Evolutionary conservation across 306 rosid genomes (phyloP), one percentile per base, ranked within the genome.

Genomic region (Castanospermum australe): DNA sequence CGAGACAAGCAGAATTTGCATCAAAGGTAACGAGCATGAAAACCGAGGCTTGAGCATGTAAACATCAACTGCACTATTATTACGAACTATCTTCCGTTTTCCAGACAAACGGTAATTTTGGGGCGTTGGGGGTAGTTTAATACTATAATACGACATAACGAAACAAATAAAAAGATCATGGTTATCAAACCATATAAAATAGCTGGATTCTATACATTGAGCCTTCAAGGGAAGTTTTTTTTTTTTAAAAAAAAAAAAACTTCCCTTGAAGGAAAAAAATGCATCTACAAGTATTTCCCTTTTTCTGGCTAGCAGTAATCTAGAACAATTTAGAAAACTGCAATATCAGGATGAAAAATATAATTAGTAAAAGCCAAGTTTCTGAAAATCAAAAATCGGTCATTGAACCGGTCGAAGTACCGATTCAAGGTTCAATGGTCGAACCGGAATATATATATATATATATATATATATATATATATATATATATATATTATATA

Each of bases 311-410:
- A 48, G 74, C 38, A 57, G 50, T 33, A n/a, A 25, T 78, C 68
- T 54, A 64, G 30, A 70, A 81, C 60, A 69, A 56, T 64, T 36
- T 62, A 80, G 9, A 76, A 50, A 67, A 60, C 80, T 74, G 86
- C 83, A 84, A 79, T 66, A 65, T 75, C 72, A 70, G 18, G 70
- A 68, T 45, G 2, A 18, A 41, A n/a, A n/a, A n/a, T n/a, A 65
- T 8, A 41, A 38, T 59, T 51, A 71, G 68, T 21, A n/a, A 10
- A 62, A 42, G 62, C 17, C 18, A 48, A n/a, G n/a, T n/a, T 42
- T 52, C 42, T 36, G 52, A 75, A 71, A 56, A 57, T 20, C 2
- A 15, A 47, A 13, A 12, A 6, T 14, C 0, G 5, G 2, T 0
- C n/a, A n/a, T n/a, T n/a, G n/a, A n/a, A n/a, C n/a, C n/a, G n/a